Conservation (phyloP, 2,329 filamentous ascomycete genomes). For the Alternaria brassicicola region DNA sequence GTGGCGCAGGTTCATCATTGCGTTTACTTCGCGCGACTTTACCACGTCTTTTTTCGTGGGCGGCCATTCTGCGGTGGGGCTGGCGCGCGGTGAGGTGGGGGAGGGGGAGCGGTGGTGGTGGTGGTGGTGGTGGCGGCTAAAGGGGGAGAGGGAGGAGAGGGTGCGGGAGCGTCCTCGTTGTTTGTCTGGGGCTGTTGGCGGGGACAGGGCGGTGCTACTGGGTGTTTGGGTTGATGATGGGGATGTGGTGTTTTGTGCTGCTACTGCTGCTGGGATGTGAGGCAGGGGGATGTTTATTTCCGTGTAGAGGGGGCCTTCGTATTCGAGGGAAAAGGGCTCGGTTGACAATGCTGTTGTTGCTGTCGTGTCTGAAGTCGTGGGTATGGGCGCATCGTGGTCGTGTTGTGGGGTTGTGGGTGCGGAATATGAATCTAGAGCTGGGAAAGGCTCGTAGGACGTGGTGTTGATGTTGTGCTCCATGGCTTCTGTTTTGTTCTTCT, state of each 20-base stretch:
- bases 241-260: constrained; percentile 2
- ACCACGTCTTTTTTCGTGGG: constrained; percentile 29
- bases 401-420: constrained; percentile 5
- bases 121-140: too few species aligned
- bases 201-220: not conserved
- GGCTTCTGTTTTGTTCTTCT: not conserved
- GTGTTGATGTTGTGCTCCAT: constrained; percentile 5
- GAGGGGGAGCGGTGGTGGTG: constrained; percentile 27
- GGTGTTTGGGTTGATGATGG: constrained; percentile 2
- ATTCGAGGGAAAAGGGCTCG: not conserved
- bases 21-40: constrained; percentile 28
- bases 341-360: not conserved
- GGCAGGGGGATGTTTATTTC: constrained; percentile 46
- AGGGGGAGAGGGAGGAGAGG: constrained; percentile 32
- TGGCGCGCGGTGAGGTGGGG: constrained; percentile 8
- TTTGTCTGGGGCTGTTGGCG: not conserved
- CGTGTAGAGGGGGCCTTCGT: constrained; percentile 39
- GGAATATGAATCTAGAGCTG: not conserved
- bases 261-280: constrained; percentile 21
- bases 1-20: constrained; percentile 34
- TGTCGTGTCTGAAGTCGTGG: not conserved
- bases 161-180: constrained; percentile 28
- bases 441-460: constrained; percentile 1
- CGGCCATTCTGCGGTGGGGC: constrained; percentile 24
- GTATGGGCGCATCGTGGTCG: not conserved